Percentiles rank a stretch among this genome's conserved stretches.
Evolutionary conservation across 2,329 filamentous ascomycete genomes (phyloP).

Genomic region (Xylariaceae sp.): DNA sequence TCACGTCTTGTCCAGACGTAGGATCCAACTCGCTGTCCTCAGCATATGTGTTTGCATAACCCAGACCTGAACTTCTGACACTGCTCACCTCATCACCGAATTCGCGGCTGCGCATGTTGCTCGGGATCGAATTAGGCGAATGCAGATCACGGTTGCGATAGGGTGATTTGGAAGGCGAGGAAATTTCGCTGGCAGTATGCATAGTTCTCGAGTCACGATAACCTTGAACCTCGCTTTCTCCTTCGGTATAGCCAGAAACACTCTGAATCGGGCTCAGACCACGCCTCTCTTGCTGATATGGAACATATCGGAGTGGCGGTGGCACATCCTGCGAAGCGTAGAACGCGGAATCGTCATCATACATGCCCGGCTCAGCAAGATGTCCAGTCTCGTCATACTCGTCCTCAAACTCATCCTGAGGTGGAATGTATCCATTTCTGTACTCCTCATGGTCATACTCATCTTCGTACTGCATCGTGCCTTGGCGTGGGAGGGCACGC

Average conservation of each 20-base stretch:
- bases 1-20: conserved; percentile 65
- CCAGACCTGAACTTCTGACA: conserved; percentile 50
- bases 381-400: conserved; percentile 44
- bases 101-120: conserved; percentile 46
- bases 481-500: conserved; percentile 49
- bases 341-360: conserved; percentile 45
- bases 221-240: conserved; percentile 54
- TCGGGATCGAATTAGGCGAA: conserved; percentile 55
- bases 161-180: conserved; percentile 58
- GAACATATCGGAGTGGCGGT: conserved; percentile 61
- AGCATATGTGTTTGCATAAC: conserved; percentile 50
- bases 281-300: conserved; percentile 64
- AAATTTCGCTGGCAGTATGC: conserved; percentile 47
- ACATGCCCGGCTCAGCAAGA: conserved; percentile 30
- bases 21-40: conserved; percentile 56
- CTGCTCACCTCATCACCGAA: conserved; percentile 58
- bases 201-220: conserved; percentile 56
- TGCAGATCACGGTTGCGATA: conserved; percentile 38
- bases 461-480: conserved; percentile 37
- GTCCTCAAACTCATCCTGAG: conserved; percentile 35
- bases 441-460: conserved; percentile 48
- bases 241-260: conserved; percentile 79
- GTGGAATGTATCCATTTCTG: conserved; percentile 39
- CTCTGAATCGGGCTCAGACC: conserved; percentile 87
- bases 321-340: conserved; percentile 61